These are phyloP conservation scores for Barnettozyma siamensis DNA, from an alignment of 805 yeast species.

Conservation along the genomic window DNA sequence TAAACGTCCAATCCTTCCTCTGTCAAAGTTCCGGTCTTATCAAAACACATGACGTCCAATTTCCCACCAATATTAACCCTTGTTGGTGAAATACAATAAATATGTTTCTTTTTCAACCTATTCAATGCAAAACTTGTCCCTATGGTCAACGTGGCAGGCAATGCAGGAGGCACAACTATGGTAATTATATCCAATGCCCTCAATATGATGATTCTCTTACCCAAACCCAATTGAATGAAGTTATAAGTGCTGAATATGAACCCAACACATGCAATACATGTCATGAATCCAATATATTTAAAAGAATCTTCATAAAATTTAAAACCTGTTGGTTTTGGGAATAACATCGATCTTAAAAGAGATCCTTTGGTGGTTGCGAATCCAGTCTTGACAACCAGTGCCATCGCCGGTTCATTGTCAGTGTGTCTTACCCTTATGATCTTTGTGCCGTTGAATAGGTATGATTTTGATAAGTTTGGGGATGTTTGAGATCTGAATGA, in stretches of 20 bases:
- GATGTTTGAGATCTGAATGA: conserved; percentile 52
- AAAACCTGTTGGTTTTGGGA: conserved; percentile 92
- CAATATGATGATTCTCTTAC: conserved; percentile 62
- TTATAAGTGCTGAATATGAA: conserved; percentile 78
- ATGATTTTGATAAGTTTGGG: conserved; percentile 64
- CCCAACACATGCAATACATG: conserved; percentile 76
- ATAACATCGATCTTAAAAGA: conserved; percentile 87
- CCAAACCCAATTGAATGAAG: conserved; percentile 72
- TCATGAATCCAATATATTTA: conserved; percentile 93
- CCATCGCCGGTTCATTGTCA: conserved; percentile 56
- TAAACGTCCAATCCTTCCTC: conserved; percentile 93
- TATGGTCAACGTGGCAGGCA: conserved; percentile 94
- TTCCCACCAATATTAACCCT: conserved; percentile 96
- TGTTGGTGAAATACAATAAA: conserved; percentile 91
- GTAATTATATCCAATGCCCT: conserved; percentile 93
- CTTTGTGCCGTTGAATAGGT: conserved; percentile 83
- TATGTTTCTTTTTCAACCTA: conserved; percentile 59
- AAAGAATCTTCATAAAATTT: conserved; percentile 93
- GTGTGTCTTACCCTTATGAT: conserved; percentile 76
- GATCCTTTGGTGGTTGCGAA: conserved; percentile 96
- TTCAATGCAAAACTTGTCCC: conserved; percentile 91
- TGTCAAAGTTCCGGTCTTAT: conserved; percentile 95
- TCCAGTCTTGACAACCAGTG: conserved; percentile 84
- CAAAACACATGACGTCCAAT: conserved; percentile 84
- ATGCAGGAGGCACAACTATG: conserved; percentile 96